Conservation (phyloP, 495 filamentous ascomycete genomes). For the Neurospora sp. region DNA sequence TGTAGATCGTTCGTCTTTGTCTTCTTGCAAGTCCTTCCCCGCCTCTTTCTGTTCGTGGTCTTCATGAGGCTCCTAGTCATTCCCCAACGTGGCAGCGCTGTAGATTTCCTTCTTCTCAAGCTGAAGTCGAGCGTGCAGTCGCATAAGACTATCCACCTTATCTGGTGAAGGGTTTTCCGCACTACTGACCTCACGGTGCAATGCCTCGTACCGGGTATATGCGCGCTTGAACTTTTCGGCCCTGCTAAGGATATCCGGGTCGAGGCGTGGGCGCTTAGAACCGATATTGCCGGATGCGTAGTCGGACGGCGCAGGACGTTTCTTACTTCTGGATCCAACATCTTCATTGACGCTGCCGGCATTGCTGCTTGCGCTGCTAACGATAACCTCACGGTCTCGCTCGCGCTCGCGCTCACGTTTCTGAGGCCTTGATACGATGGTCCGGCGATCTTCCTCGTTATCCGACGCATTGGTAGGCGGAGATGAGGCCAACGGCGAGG, state of each 20-base stretch:
- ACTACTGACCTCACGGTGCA: conserved; percentile 49
- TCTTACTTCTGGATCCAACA: conserved; percentile 18
- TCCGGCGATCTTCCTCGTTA: conserved; percentile 29
- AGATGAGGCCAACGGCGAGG: conserved; percentile 64
- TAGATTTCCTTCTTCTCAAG: conserved; percentile 61
- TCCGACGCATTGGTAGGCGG: conserved; percentile 68
- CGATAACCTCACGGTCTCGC: conserved; percentile 20
- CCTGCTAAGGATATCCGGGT: conserved; percentile 35
- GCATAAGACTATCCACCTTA: conserved; percentile 46
- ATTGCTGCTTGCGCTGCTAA: conserved; percentile 18
- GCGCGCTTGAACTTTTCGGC: conserved; percentile 51
- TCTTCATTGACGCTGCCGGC: conserved; percentile 5
- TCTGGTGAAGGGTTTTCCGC: conserved; percentile 41
- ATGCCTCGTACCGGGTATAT: conserved; percentile 52
- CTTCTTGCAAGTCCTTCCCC: not conserved
- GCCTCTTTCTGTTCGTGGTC: not conserved
- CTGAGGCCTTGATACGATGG: conserved; percentile 3
- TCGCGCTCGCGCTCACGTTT: conserved; percentile 16
- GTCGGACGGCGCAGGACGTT: conserved; percentile 24
- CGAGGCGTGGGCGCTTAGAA: conserved; percentile 28
- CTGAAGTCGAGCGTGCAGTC: conserved; percentile 50
- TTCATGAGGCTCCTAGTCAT: not conserved
- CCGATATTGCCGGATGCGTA: conserved; percentile 14
- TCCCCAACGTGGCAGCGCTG: conserved; percentile 15
- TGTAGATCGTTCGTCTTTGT: not conserved